Evolutionary conservation across 257 asterid species (phyloP).

Genomic region (Nicotiana sylvestris): DNA sequence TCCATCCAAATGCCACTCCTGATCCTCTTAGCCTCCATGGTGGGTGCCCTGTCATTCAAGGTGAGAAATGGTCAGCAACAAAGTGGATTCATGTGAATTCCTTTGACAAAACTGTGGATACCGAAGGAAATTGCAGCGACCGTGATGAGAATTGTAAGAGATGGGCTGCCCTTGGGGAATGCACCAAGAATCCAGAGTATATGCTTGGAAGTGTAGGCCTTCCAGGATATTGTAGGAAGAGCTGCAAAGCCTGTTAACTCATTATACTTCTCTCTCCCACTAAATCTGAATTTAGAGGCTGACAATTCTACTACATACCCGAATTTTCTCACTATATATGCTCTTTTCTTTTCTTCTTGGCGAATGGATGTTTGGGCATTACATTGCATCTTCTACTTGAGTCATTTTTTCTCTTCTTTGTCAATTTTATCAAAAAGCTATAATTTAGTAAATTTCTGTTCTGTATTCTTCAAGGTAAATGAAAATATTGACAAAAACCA

Average conservation of each 20-base stretch:
- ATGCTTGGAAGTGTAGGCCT: slow-evolving; percentile 77
- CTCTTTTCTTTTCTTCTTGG: not conserved
- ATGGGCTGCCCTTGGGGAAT: slow-evolving; percentile 95
- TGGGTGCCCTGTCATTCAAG: slow-evolving; percentile 90
- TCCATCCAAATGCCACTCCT: slow-evolving; percentile 60
- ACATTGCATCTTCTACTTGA: not conserved
- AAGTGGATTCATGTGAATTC: slow-evolving; percentile 91
- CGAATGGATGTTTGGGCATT: not conserved
- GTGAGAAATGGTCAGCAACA: slow-evolving; percentile 97
- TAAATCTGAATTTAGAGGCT: not conserved
- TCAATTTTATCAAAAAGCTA: too few species aligned
- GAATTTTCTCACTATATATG: not conserved
- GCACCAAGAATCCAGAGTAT: slow-evolving; percentile 76
- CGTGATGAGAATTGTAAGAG: slow-evolving; percentile 52
- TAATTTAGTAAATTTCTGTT: too few species aligned
- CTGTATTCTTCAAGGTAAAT: too few species aligned
- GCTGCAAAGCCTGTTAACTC: slow-evolving; percentile 68
- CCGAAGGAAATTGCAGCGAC: slow-evolving; percentile 49
- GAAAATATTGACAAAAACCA: too few species aligned
- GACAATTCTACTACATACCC: not conserved
- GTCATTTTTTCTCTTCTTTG: too few species aligned
- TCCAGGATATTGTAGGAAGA: slow-evolving; percentile 81
- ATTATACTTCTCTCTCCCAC: not conserved
- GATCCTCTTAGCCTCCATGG: slow-evolving; percentile 79
- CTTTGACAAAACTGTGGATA: slow-evolving; percentile 51